Conservation (phyloP, 1,284 basidiomycete genomes). For the Rhodotorula sp. region DNA sequence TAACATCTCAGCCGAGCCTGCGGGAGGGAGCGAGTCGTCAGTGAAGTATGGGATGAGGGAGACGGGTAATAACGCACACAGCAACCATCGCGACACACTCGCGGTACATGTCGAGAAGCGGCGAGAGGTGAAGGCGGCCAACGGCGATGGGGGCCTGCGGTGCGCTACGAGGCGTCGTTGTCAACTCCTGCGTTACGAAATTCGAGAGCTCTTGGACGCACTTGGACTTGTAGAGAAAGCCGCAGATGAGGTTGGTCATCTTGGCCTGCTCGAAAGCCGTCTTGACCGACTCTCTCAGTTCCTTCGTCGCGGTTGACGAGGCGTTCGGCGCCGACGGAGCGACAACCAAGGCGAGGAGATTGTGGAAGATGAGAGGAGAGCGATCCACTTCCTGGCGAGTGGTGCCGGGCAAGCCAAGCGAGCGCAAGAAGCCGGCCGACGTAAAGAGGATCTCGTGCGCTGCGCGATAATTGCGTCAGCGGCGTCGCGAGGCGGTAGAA, state of each 20-base stretch:
- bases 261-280: conserved; percentile 6
- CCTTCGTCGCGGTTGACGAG: conserved; percentile 5
- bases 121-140: conserved; percentile 17
- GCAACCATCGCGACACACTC: background rate
- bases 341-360: conserved; percentile 27
- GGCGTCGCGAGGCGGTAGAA: too few species aligned
- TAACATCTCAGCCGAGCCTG: background rate
- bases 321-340: conserved; percentile 1
- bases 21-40: too few species aligned
- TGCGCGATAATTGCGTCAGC: background rate
- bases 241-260: conserved; percentile 1
- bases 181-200: too few species aligned
- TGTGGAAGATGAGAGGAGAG: conserved; percentile 27
- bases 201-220: too few species aligned
- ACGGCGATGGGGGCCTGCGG: background rate
- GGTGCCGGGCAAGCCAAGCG: conserved; percentile 21
- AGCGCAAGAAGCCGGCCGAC: conserved; percentile 25
- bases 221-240: conserved; percentile 3
- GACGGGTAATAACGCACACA: conserved; percentile 1
- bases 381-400: conserved; percentile 11
- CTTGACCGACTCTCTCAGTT: conserved; percentile 6
- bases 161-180: too few species aligned
- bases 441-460: conserved; percentile 30
- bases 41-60: too few species aligned
- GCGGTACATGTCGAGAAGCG: conserved; percentile 18